Evolutionary conservation across 2,329 filamentous ascomycete species (phyloP).

Genomic region (Fusarium sp.): DNA sequence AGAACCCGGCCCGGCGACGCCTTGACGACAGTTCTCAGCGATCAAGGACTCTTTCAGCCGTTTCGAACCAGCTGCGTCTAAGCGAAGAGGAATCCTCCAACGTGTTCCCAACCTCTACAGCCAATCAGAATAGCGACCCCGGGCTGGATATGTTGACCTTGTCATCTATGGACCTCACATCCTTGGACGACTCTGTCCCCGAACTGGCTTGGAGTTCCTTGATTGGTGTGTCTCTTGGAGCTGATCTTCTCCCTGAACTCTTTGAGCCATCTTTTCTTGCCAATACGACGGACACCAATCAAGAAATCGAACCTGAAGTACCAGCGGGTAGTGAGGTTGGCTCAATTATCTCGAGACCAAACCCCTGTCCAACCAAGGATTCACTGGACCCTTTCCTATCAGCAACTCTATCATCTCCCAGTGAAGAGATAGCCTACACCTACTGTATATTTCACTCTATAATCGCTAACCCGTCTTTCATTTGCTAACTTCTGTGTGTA

Average conservation of each 20-base stretch:
- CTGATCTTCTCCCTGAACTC: background rate
- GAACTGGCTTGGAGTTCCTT: background rate
- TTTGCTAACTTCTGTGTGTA: background rate
- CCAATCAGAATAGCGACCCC: background rate
- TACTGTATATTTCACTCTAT: background rate
- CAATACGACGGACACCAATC: background rate
- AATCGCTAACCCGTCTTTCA: background rate
- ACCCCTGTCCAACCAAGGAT: background rate
- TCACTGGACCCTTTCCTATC: background rate
- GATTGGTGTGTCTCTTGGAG: background rate
- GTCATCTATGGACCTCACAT: background rate
- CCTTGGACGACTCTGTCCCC: background rate
- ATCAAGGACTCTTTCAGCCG: background rate
- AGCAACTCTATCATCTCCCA: background rate
- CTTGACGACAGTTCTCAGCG: background rate
- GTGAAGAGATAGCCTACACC: slow-evolving; percentile 10
- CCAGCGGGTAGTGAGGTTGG: background rate
- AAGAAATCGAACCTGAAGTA: background rate
- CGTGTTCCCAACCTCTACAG: background rate
- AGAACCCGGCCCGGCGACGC: background rate
- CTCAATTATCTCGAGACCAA: background rate
- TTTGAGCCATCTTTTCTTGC: background rate
- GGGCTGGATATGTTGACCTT: background rate
- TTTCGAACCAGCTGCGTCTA: background rate
- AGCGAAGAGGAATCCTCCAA: background rate